Evolutionary conservation across 192 early-diverging fungal species (phyloP).

Genomic region (Umbelopsis sp.): DNA sequence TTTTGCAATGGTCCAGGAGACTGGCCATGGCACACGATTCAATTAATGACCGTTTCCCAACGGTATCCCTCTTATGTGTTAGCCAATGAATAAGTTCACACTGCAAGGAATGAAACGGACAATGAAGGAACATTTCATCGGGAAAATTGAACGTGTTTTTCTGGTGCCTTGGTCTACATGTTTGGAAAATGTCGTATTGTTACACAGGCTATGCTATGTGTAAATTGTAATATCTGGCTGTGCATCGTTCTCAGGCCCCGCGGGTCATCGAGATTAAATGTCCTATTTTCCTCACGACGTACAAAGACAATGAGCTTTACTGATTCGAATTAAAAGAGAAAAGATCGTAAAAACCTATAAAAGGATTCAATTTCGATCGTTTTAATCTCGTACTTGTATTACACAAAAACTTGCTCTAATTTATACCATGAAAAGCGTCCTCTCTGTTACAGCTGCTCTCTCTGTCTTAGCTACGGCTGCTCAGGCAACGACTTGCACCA

Average conservation of each 20-base stretch:
- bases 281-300: conserved; percentile 13
- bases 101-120: background rate
- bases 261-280: conserved; percentile 14
- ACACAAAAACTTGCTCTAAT: background rate
- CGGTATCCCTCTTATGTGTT: too few species aligned
- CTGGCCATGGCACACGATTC: too few species aligned
- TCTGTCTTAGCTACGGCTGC: conserved; percentile 11
- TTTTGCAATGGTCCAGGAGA: too few species aligned
- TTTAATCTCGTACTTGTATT: too few species aligned
- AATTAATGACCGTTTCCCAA: background rate
- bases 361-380: background rate
- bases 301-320: conserved; percentile 10
- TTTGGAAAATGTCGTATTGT: background rate
- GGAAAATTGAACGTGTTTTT: background rate
- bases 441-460: conserved; percentile 7
- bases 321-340: background rate
- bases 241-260: conserved; percentile 6
- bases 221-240: conserved; percentile 10
- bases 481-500: conserved; percentile 26
- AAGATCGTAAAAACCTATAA: conserved; percentile 18
- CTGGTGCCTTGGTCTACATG: background rate
- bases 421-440: background rate
- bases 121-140: conserved; percentile 10
- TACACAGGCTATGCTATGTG: background rate
- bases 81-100: too few species aligned